Evolutionary conservation across 495 filamentous ascomycete genomes (phyloP), one percentile per base, ranked within the genome.

Genomic region (Xylaria bambusicola): DNA sequence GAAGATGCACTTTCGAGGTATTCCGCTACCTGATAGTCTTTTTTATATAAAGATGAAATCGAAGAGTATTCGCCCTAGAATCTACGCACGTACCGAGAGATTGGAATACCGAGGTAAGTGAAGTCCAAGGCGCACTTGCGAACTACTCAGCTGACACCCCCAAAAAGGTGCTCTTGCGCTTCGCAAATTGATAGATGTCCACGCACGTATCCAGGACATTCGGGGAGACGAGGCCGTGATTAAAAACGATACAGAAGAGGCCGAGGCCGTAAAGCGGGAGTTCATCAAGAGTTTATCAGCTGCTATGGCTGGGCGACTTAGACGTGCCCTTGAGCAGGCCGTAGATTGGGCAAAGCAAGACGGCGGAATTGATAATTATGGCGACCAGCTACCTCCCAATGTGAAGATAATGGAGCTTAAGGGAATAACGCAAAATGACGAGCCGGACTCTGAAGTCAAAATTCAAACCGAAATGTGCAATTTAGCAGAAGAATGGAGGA

Each of bases 1-100:
- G 68, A 62, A 36, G 47, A 66, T 68, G 65, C 65, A 71, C 55
- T 68, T 71, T 18, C 61, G 61, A 27, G 68, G 68, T 10, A 60
- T 71, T 44, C 68, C 68, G 29, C 48, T 71, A 18, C 68, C 68
- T 1, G 54, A 71, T 24, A 56, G 61, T 23, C 51, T 71, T 2
- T 71, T 63, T 46, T 71, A 71, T 35, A 12, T 47, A 51, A 45
- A 68, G 24, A 53, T 48, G 13, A 55, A 63, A 27, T 13, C 42
- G 17, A 49, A 52, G 17, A 66, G 61, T 24, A 13, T 17, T 18
- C 61, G 68, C 7, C 68, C 68, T 15, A 62, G 63, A 42, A 66
- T 71, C 50, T 68, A 71, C 33, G 63, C 66, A 6, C 66, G 26
- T 15, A 52, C 55, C 31, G 52, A 61, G 27, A 64, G 29, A 33